These are phyloP conservation scores for Simmondsia chinensis DNA, from an alignment of 148 eudicot species.

Conservation along the genomic window DNA sequence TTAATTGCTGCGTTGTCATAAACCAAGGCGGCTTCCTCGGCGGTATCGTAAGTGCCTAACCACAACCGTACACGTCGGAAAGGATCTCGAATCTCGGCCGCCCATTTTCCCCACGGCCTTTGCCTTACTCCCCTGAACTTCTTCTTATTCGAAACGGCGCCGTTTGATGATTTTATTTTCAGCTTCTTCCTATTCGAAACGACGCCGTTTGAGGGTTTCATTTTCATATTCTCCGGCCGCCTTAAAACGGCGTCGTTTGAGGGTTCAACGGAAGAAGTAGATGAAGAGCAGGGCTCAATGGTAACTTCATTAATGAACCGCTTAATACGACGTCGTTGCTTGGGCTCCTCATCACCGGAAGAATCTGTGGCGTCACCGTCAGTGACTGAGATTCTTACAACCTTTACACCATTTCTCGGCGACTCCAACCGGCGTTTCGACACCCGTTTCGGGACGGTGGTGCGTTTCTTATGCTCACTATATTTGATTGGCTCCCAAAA, in stretches of 20 bases:
- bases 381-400: constrained; percentile 35
- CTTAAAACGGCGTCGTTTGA: background rate
- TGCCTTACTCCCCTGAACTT: constrained; percentile 40
- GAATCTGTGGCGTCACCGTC: constrained; percentile 50
- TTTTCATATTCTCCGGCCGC: background rate
- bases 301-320: constrained; percentile 30
- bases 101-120: too few species aligned
- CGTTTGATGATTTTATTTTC: too few species aligned
- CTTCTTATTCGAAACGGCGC: constrained; percentile 10
- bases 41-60: constrained; percentile 41
- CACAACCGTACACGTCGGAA: constrained; percentile 30
- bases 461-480: too few species aligned
- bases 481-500: too few species aligned
- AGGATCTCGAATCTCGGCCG: constrained; percentile 52
- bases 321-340: constrained; percentile 16
- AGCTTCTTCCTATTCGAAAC: background rate
- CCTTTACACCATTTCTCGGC: too few species aligned
- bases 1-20: constrained; percentile 43
- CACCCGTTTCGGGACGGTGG: too few species aligned
- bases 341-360: constrained; percentile 33
- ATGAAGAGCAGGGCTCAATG: constrained; percentile 10
- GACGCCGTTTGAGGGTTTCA: background rate
- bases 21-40: too few species aligned
- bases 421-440: too few species aligned
- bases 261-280: background rate